Evolutionary conservation across 2,329 filamentous ascomycete genomes (phyloP).

Genomic region (Penicillium brevicompactum): DNA sequence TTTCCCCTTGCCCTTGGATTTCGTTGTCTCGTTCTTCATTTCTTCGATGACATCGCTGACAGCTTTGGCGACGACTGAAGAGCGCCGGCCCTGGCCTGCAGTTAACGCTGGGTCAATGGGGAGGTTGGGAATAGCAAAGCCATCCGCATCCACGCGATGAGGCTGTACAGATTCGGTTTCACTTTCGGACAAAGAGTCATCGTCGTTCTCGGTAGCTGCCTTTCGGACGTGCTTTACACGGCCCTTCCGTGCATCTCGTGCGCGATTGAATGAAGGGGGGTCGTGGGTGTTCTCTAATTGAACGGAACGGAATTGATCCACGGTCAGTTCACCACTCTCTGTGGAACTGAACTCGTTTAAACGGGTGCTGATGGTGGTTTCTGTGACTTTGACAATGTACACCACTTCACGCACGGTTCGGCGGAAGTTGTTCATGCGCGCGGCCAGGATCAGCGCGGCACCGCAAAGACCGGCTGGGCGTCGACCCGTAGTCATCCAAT

Average conservation of each 20-base stretch:
- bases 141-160: conserved; percentile 63
- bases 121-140: conserved; percentile 64
- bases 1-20: conserved; percentile 33
- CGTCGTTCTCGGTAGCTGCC: conserved; percentile 47
- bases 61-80: conserved; percentile 17
- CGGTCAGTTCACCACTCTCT: conserved; percentile 78
- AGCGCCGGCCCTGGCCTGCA: conserved; percentile 23
- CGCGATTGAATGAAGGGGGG: conserved; percentile 73
- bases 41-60: conserved; percentile 28
- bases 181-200: conserved; percentile 35
- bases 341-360: conserved; percentile 90
- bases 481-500: conserved; percentile 96
- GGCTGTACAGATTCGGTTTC: conserved; percentile 28
- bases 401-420: conserved; percentile 91
- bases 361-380: conserved; percentile 87
- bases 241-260: conserved; percentile 60
- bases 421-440: conserved; percentile 97
- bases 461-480: conserved; percentile 92
- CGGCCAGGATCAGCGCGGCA: conserved; percentile 89
- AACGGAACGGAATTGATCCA: conserved; percentile 72
- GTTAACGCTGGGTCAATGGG: conserved; percentile 49
- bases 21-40: conserved; percentile 17
- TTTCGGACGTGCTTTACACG: conserved; percentile 39
- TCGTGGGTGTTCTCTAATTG: conserved; percentile 69
- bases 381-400: conserved; percentile 97